Conservation (phyloP, 805 yeast genomes). For the Wickerhamomyces hampshirensis region DNA sequence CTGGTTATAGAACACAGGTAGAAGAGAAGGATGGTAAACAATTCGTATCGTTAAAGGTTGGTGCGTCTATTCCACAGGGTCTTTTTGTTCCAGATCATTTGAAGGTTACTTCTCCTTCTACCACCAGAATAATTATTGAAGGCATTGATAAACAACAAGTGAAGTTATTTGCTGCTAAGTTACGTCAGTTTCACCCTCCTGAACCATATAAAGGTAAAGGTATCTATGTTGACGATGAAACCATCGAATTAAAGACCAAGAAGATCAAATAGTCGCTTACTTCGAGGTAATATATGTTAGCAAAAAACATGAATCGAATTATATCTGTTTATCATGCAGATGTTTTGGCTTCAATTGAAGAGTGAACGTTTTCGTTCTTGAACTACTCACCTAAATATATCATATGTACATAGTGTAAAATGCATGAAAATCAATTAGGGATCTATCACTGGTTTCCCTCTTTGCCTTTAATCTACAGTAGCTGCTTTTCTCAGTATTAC, state of each 20-base stretch:
- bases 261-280: conserved; percentile 66
- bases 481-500: too few species aligned
- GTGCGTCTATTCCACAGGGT: conserved; percentile 78
- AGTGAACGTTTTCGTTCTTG: too few species aligned
- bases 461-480: too few species aligned
- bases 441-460: too few species aligned
- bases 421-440: too few species aligned
- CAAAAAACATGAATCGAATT: too few species aligned
- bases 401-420: too few species aligned
- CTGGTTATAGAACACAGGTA: conserved; percentile 89
- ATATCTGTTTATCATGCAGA: too few species aligned
- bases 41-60: conserved; percentile 75
- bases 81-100: conserved; percentile 74
- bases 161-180: conserved; percentile 79
- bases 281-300: too few species aligned
- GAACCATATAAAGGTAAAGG: conserved; percentile 99
- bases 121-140: conserved; percentile 79
- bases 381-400: too few species aligned
- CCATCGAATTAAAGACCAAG: conserved; percentile 84
- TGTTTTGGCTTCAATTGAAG: too few species aligned
- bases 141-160: conserved; percentile 88
- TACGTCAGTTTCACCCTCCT: conserved; percentile 87
- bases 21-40: conserved; percentile 48
- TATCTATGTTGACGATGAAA: conserved; percentile 86
- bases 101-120: conserved; percentile 71